Base-by-base conservation (phyloP, 2,329 filamentous ascomycete genomes). In the Rutstroemia sp. region DNA sequence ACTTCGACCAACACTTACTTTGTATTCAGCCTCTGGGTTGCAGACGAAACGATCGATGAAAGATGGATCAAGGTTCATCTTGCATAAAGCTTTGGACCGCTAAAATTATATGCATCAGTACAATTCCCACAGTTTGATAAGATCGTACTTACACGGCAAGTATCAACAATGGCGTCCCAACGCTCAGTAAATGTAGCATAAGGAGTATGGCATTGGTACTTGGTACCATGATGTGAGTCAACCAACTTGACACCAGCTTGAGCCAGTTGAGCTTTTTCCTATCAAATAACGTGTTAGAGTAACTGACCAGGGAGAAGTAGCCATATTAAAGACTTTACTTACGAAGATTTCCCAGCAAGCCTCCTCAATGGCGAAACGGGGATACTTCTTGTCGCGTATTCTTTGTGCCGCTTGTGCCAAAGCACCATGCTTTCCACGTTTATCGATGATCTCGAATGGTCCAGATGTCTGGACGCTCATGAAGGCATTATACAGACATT, bases 71-170 rank as follows among this genome's bases (percentile, higher is more conserved):
- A 67, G 50, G 2, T 65, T 25, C 38, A 64, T 60, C 42, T 68
- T 68, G 41, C 61, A 65, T 1, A 60, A 42, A 3, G 66, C 65
- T 42, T 68, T 68, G 0, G 48, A 54, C 8, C 34, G 30, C 58
- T 60, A n/a, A 9, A 6, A 16, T 42, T 12, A 16, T 19, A 30
- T 10, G 12, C 12, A 25, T 6, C 6, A 39, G n/a, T 37, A 8
- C 17, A 2, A 10, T 10, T 17, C 47, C 4, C n/a, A 9, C 3
- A 4, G 6, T 8, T 6, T 23, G 16, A n/a, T 17, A 4, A 4
- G 16, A 5, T 5, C 6, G n/a, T 38, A 45, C 58, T 51, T 59
- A 65, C 64, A 27, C 46, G 27, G n/a, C 58, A 54, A 16, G 50
- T 50, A 1, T 55, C 7, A 5, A 62, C 39, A 14, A 64, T 59